Percentiles rank a stretch among this genome's conserved stretches.
These are phyloP conservation scores for Mycosarcoma mackinlayi DNA, from an alignment of 1,284 basidiomycete species.

Conservation along the genomic window DNA sequence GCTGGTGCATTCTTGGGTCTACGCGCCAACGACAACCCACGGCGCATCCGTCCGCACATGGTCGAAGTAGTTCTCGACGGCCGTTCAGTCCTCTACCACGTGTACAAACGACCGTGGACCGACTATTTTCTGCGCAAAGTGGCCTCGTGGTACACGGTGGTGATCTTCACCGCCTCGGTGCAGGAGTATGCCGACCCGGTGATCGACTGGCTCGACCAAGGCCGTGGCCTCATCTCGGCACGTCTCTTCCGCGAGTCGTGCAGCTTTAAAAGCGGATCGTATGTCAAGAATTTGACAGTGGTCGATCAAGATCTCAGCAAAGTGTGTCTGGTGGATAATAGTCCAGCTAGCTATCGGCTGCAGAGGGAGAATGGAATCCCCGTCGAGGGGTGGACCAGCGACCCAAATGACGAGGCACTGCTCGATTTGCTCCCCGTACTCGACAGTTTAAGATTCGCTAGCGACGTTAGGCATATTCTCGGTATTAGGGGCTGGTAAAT, in stretches of 20 bases:
- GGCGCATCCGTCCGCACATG: conserved; percentile 79
- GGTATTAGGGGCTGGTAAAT: conserved; percentile 74
- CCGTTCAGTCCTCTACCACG: conserved; percentile 91
- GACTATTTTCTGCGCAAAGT: conserved; percentile 72
- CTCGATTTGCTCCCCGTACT: conserved; percentile 94
- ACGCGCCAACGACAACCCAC: conserved; percentile 46
- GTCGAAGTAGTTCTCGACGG: conserved; percentile 96
- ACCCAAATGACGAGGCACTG: conserved; percentile 94
- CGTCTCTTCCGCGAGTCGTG: conserved; percentile 96
- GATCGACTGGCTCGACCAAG: conserved; percentile 98
- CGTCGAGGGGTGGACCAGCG: conserved; percentile 98
- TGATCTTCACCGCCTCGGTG: conserved; percentile 98
- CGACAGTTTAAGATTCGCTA: conserved; percentile 93
- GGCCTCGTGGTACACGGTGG: conserved; percentile 96
- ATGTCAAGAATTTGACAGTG: conserved; percentile 89
- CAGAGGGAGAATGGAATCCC: conserved; percentile 98
- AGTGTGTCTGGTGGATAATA: conserved; percentile 96
- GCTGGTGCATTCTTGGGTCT: conserved; percentile 61
- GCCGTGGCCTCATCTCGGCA: conserved; percentile 81
- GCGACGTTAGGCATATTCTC: conserved; percentile 90
- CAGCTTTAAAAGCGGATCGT: conserved; percentile 89
- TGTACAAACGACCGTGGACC: conserved; percentile 98
- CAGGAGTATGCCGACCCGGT: conserved; percentile 99
- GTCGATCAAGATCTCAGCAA: conserved; percentile 88
- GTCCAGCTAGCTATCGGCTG: conserved; percentile 88